phyloP scores from a whole-genome alignment of 2,329 filamentous ascomycete genomes.

The Paraphaeosphaeria sporulosa region DNA sequence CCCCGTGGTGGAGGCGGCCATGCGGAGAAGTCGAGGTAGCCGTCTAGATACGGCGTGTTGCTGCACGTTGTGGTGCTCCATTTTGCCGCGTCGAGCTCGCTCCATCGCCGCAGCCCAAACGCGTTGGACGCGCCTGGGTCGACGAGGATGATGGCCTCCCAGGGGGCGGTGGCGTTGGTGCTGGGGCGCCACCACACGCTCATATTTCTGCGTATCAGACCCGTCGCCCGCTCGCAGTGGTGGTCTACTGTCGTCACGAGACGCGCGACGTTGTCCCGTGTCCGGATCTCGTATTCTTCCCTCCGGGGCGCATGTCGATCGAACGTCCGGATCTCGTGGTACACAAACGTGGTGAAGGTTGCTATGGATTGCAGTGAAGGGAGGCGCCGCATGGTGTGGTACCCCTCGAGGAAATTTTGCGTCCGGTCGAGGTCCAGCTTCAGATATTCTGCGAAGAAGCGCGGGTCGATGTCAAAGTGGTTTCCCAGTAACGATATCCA shows the following conservation, averaged over 20 bases:
- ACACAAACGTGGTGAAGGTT: constrained; percentile 14
- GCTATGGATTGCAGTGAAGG: background rate
- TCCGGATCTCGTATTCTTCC: constrained; percentile 17
- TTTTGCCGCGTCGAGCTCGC: too few species aligned
- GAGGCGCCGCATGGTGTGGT: constrained; percentile 15
- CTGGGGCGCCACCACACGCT: constrained; percentile 11
- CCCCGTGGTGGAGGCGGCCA: too few species aligned
- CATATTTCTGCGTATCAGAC: constrained; percentile 14
- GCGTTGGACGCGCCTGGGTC: too few species aligned
- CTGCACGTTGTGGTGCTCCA: too few species aligned
- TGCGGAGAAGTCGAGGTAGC: too few species aligned
- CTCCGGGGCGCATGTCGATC: constrained; percentile 5
- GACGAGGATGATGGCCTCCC: too few species aligned
- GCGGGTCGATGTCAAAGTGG: constrained; percentile 21
- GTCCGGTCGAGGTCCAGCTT: constrained; percentile 16
- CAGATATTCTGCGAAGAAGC: constrained; percentile 18
- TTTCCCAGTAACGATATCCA: constrained; percentile 15
- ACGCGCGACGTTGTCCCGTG: constrained; percentile 10
- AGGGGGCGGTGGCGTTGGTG: too few species aligned
- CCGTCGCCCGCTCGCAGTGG: constrained; percentile 9
- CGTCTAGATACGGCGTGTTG: too few species aligned
- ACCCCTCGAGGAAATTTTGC: constrained; percentile 14
- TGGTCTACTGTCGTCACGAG: constrained; percentile 17
- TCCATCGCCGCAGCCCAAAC: too few species aligned
- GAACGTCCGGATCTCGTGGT: constrained; percentile 18